These are phyloP conservation scores for Didymella pinodella DNA, from an alignment of 2,329 filamentous ascomycete genomes.

Conservation along the genomic window DNA sequence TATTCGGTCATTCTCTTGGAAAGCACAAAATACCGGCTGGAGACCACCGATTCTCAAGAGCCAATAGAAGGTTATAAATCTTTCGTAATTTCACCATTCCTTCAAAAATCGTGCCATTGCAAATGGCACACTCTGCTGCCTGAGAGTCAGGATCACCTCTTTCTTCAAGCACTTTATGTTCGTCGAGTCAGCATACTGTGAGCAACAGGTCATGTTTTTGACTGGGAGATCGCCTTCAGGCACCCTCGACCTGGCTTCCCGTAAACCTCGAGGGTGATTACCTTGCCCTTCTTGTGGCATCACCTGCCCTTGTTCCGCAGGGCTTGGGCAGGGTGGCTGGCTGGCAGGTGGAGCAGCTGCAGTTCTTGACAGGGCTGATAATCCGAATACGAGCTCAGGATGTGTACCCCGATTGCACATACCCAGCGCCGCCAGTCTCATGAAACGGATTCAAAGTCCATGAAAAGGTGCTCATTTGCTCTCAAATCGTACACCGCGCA, in stretches of 20 bases:
- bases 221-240: conserved; percentile 45
- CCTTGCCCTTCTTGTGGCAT: conserved; percentile 9
- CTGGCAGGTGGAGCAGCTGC: conserved; percentile 22
- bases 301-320: conserved; percentile 5
- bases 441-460: conserved; percentile 23
- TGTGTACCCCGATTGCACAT: conserved; percentile 23
- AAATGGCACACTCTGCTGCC: too few relatives aligned
- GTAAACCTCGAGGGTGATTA: conserved; percentile 43
- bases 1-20: neutral
- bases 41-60: too few relatives aligned
- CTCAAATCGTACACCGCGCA: conserved; percentile 46
- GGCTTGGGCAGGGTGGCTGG: conserved; percentile 21
- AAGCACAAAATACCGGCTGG: too few relatives aligned
- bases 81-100: too few relatives aligned
- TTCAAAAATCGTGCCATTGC: too few relatives aligned
- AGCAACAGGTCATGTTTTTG: conserved; percentile 32
- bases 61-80: too few relatives aligned
- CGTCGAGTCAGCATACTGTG: conserved; percentile 27
- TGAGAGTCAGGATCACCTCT: neutral
- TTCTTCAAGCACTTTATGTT: neutral
- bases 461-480: conserved; percentile 28
- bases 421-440: conserved; percentile 31
- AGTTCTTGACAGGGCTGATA: conserved; percentile 23
- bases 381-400: conserved; percentile 32
- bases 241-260: conserved; percentile 52